phyloP scores from a whole-genome alignment of 768 basidiomycete species.

The Lanmaoa rubissima region DNA sequence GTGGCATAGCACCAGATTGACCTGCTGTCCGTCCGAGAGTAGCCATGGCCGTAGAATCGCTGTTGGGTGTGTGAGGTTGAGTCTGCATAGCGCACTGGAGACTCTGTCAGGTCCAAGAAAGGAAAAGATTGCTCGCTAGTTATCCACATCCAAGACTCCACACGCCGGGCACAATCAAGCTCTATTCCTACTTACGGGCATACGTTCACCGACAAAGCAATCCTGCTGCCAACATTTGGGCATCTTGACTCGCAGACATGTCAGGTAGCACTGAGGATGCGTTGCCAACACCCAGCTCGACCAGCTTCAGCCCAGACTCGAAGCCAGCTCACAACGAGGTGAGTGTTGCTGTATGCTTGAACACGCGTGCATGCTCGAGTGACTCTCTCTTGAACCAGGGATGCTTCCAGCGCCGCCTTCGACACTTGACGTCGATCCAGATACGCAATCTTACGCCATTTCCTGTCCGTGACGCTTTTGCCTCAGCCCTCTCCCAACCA shows the following conservation, averaged over 20 bases:
- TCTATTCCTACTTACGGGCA: not conserved
- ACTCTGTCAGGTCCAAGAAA: conserved; percentile 20
- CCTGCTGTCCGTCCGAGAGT: conserved; percentile 30
- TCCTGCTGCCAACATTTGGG: not conserved
- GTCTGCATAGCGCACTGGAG: conserved; percentile 40
- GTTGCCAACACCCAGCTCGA: conserved; percentile 12
- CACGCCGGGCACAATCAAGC: conserved; percentile 2
- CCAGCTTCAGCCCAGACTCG: conserved; percentile 17
- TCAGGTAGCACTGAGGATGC: conserved; percentile 17
- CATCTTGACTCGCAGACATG: conserved; percentile 18
- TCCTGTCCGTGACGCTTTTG: conserved; percentile 69
- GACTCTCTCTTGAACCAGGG: conserved; percentile 13
- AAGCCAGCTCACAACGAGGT: conserved; percentile 13
- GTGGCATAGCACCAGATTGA: conserved; percentile 42
- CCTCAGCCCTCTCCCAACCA: conserved; percentile 71
- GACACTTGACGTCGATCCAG: conserved; percentile 72
- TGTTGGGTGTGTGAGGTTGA: conserved; percentile 36
- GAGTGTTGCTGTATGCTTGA: not conserved
- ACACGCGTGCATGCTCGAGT: not conserved
- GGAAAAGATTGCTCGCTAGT: conserved; percentile 8
- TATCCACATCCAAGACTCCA: not conserved
- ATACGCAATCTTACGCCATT: conserved; percentile 83
- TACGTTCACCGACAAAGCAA: not conserved
- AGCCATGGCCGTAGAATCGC: conserved; percentile 3
- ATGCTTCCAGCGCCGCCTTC: conserved; percentile 57